phyloP scores from a whole-genome alignment of 768 basidiomycete species.

The Boletus sp. region DNA sequence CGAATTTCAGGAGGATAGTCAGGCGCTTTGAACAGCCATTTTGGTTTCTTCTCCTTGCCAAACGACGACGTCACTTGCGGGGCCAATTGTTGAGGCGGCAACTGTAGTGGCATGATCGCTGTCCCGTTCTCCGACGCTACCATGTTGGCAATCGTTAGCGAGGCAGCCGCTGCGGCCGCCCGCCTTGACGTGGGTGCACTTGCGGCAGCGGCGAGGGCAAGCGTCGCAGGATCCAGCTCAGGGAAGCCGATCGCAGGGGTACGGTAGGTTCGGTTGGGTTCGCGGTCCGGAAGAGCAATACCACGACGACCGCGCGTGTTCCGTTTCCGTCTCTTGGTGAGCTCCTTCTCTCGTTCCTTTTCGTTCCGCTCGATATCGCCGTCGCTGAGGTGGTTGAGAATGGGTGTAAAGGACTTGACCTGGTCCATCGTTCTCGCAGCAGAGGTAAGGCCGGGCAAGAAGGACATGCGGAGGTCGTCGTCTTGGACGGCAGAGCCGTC shows the following conservation, averaged over 20 bases:
- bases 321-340: slow-evolving; percentile 79
- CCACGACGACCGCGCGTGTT: slow-evolving; percentile 81
- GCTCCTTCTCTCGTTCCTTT: slow-evolving; percentile 91
- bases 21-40: slow-evolving; percentile 74
- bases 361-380: slow-evolving; percentile 88
- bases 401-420: slow-evolving; percentile 78
- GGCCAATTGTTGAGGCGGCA: slow-evolving; percentile 41
- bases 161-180: slow-evolving; percentile 84
- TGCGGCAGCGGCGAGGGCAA: slow-evolving; percentile 63
- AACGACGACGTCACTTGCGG: slow-evolving; percentile 37
- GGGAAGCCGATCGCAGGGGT: slow-evolving; percentile 87
- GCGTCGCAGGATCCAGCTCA: slow-evolving; percentile 67
- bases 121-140: slow-evolving; percentile 90
- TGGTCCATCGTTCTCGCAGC: slow-evolving; percentile 76
- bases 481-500: slow-evolving; percentile 79
- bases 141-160: slow-evolving; percentile 85
- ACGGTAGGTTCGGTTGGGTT: slow-evolving; percentile 87
- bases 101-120: slow-evolving; percentile 41
- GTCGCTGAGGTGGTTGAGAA: slow-evolving; percentile 85
- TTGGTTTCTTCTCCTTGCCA: slow-evolving; percentile 65
- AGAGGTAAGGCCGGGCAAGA: slow-evolving; percentile 76
- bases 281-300: slow-evolving; percentile 86
- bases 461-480: slow-evolving; percentile 87
- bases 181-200: slow-evolving; percentile 70
- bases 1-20: slow-evolving; percentile 52